Evolutionary conservation across 129 eudicot genomes (phyloP).

Genomic region (Saussurea involucrata): DNA sequence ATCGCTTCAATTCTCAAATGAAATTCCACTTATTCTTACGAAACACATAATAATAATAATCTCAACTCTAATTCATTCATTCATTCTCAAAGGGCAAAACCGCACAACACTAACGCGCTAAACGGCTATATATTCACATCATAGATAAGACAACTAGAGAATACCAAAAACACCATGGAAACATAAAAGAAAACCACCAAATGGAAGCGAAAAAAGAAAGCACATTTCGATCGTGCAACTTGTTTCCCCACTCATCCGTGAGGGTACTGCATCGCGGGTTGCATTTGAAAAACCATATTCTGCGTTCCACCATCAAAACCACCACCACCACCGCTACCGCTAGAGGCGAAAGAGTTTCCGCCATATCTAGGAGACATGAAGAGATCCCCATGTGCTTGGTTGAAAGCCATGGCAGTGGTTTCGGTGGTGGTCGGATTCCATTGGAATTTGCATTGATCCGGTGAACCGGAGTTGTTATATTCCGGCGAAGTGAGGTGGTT

Average conservation of each 20-base stretch:
- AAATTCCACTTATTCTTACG: background rate
- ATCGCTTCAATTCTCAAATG: too few species aligned
- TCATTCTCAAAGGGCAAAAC: slow-evolving; percentile 8
- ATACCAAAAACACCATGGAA: slow-evolving; percentile 20
- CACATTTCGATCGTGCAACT: background rate
- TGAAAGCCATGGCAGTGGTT: slow-evolving; percentile 31
- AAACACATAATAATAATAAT: background rate
- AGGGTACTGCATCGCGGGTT: slow-evolving; percentile 52
- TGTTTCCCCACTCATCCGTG: slow-evolving; percentile 31
- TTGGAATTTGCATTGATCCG: slow-evolving; percentile 44
- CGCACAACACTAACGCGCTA: background rate
- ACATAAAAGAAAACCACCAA: slow-evolving; percentile 12
- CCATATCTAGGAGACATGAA: slow-evolving; percentile 44
- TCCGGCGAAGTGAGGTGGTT: slow-evolving; percentile 41
- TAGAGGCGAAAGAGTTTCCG: slow-evolving; percentile 25
- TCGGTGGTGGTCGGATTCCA: slow-evolving; percentile 53
- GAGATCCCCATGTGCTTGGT: slow-evolving; percentile 41
- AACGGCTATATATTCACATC: slow-evolving; percentile 29
- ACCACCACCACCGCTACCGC: slow-evolving; percentile 12
- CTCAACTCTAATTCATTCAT: slow-evolving; percentile 8
- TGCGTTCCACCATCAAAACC: slow-evolving; percentile 36
- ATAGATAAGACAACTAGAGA: slow-evolving; percentile 15
- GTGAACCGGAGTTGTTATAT: slow-evolving; percentile 33
- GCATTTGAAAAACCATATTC: slow-evolving; percentile 61
- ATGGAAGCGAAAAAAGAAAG: slow-evolving; percentile 1